phyloP scores from a whole-genome alignment of 2,329 filamentous ascomycete genomes.

The Aspergillus ochraceoroseus region DNA sequence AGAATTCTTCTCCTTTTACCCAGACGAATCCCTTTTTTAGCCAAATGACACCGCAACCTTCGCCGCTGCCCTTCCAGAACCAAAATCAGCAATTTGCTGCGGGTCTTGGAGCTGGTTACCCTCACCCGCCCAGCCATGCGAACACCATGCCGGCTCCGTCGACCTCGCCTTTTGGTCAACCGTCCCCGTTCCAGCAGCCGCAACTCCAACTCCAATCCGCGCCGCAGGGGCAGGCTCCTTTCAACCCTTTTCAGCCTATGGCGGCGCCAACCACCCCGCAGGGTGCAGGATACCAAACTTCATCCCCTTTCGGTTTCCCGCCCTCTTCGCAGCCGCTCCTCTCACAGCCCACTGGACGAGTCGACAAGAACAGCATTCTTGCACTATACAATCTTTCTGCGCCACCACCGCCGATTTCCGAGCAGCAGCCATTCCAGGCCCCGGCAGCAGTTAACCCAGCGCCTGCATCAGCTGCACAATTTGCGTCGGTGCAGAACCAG shows the following conservation, averaged over 20 bases:
- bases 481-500: conserved; percentile 23
- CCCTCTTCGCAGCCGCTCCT: conserved; percentile 28
- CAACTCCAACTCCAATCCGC: conserved; percentile 22
- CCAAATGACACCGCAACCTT: conserved; percentile 24
- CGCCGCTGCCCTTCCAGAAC: conserved; percentile 22
- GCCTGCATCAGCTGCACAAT: conserved; percentile 20
- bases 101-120: conserved; percentile 11
- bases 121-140: conserved; percentile 32
- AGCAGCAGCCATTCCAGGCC: conserved; percentile 30
- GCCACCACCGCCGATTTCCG: conserved; percentile 33
- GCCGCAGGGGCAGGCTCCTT: conserved; percentile 20
- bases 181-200: conserved; percentile 27
- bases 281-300: conserved; percentile 25
- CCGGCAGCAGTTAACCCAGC: conserved; percentile 21
- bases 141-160: conserved; percentile 39
- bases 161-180: conserved; percentile 29
- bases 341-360: conserved; percentile 41
- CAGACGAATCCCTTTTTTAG: conserved; percentile 38
- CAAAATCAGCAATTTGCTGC: conserved; percentile 17
- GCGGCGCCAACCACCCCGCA: conserved; percentile 26
- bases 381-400: conserved; percentile 45
- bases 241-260: conserved; percentile 35
- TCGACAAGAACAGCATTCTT: conserved; percentile 47
- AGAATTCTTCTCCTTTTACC: conserved; percentile 23
- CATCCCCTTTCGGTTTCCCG: conserved; percentile 24